Evolutionary conservation across 2,329 filamentous ascomycete species (phyloP), one percentile per base, ranked within the genome.

Genomic region (Paraphaeosphaeria minitans): DNA sequence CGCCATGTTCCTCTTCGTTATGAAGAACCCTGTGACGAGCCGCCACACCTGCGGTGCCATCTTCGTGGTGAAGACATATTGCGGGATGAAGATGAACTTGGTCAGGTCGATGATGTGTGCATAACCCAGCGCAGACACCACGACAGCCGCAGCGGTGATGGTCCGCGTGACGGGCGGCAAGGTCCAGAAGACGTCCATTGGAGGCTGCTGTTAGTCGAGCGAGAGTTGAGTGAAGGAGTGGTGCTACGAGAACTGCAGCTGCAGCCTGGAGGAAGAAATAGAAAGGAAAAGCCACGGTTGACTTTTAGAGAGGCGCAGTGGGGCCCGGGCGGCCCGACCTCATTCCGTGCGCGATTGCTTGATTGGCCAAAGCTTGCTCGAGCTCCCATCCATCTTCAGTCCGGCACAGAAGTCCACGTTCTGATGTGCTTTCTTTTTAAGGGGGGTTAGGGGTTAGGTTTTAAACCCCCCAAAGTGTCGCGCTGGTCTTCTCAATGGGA

Each of bases 151-250:
- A 56, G 86, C 85, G 69, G 89, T 86, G 62, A 92, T 79, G 56
- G 87, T 90, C 80, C 90, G 86, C 57, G 85, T 81, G 66, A 91
- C 85, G 56, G 87, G 87, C 70, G 88, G 88, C 67, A 85, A 83
- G 66, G 83, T 81, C 85, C 85, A 88, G 74, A 88, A 89, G 63
- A 81, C 79, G 77, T 88, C 86, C 83, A 87, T 85, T 57, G 66
- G 71, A 57, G 52, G 57, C 49, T 59, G 59, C 48, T 64, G 59
- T 58, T 33, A 21, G 33, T 60, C 58, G 57, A 64, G 57, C 50
- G 64, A 67, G 61, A 53, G 67, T 67, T 58, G 46, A 55, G 55
- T 33, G 55, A 50, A 48, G 59, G 49, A 56, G 59, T 61, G 60
- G 42, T 67, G 65, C 61, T 63, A 47, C 63, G 66, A 73, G 71